A percentile compares a stretch with the other conserved stretches of the same genome.
These are phyloP conservation scores for Auriscalpium orientale DNA, from an alignment of 768 basidiomycete genomes.

Conservation along the genomic window DNA sequence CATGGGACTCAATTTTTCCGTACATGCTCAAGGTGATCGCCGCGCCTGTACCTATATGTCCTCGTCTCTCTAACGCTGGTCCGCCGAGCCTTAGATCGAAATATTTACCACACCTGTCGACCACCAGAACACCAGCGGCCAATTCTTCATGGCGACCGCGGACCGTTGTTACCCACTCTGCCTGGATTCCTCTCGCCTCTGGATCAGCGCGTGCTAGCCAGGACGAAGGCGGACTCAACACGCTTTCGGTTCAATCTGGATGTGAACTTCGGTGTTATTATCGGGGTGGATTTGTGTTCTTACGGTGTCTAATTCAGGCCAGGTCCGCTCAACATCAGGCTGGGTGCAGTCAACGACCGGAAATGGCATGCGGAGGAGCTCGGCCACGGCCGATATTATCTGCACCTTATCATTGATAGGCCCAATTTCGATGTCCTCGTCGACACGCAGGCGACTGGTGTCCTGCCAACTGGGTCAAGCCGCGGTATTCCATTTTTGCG, in stretches of 20 bases:
- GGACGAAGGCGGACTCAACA: neutral
- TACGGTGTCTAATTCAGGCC: neutral
- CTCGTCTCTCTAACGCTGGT: neutral
- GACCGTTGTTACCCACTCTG: conserved; percentile 4
- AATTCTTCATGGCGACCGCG: conserved; percentile 7
- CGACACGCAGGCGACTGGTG: neutral
- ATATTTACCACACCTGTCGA: conserved; percentile 8
- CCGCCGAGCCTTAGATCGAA: conserved; percentile 1
- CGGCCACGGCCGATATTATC: conserved; percentile 2
- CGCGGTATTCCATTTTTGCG: neutral
- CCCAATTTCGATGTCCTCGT: conserved; percentile 1
- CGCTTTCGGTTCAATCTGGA: conserved; percentile 1
- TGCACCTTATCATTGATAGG: neutral
- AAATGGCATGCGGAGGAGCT: neutral
- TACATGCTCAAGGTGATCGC: neutral
- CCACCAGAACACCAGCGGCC: conserved; percentile 5
- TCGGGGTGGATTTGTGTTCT: neutral
- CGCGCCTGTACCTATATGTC: neutral
- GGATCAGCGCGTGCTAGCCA: conserved; percentile 1
- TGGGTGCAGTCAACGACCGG: neutral
- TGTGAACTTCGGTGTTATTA: neutral
- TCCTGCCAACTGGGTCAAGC: neutral
- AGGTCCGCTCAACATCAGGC: neutral
- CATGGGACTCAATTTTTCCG: conserved; percentile 5
- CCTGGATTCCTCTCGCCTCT: conserved; percentile 2